phyloP scores from a whole-genome alignment of 1,139 yeast species.

The Pichia sp. region DNA sequence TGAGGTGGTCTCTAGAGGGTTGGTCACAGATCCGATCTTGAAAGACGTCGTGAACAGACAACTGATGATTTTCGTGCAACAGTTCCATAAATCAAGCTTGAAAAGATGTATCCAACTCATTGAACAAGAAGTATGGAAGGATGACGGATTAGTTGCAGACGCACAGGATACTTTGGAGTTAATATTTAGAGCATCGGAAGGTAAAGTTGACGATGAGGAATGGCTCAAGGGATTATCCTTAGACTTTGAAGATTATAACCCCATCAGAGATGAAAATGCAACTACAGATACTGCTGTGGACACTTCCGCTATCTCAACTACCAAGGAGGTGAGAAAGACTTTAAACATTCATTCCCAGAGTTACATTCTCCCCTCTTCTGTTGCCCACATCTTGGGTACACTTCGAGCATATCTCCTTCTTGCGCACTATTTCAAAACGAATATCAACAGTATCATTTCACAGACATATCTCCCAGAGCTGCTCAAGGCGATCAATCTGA shows the following conservation, averaged over 20 bases:
- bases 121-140: conserved; percentile 78
- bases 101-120: conserved; percentile 40
- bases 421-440: conserved; percentile 38
- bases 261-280: background rate
- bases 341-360: conserved; percentile 30
- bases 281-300: too few species aligned
- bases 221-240: conserved; percentile 11
- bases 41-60: conserved; percentile 66
- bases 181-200: conserved; percentile 40
- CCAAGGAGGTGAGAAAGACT: conserved; percentile 25
- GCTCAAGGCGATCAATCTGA: conserved; percentile 46
- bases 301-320: too few species aligned
- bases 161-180: conserved; percentile 51
- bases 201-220: conserved; percentile 9
- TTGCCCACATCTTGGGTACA: conserved; percentile 30
- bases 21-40: conserved; percentile 51
- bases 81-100: conserved; percentile 49
- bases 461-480: conserved; percentile 32
- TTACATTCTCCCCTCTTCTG: conserved; percentile 40
- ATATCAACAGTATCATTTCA: conserved; percentile 27
- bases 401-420: conserved; percentile 45
- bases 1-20: conserved; percentile 70
- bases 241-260: conserved; percentile 15
- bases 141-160: conserved; percentile 42
- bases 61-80: conserved; percentile 49